Evolutionary conservation across 352 stramenopile genomes (phyloP), one percentile per base, ranked within the genome.

Genomic region (Globisporangium ultimum): DNA sequence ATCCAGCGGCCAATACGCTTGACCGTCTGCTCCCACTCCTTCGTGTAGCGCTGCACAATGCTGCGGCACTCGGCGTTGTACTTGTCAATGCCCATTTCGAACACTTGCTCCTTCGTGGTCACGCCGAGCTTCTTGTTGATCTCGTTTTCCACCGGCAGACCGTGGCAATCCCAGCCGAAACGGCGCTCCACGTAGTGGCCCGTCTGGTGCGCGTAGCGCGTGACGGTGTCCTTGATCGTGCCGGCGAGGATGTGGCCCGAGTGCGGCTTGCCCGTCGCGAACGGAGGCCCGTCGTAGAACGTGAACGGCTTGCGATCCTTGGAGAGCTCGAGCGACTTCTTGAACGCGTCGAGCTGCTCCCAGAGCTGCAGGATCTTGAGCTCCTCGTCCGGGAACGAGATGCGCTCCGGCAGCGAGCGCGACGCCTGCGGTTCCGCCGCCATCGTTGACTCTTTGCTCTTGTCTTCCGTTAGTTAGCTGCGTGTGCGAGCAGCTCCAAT

Each of bases 211-310:
- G 98, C 98, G 67, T 98, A 99, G 12, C 98, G 93, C n/a, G 98
- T 99, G 36, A 99, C 97, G 20, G 96, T 98, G 76, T 99, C 98
- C 78, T 99, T 99, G 78, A 99, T 99, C 46, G 98, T 99, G 41
- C 98, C 97, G 21, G 97, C 97, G 38, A 99, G 76, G 66, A 99
- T 97, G 80, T 99, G 96, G 43, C 98, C 98, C 78, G 99, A 98
- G 77, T 99, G 98, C 9, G 98, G 98, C 60, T 99, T 74, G 2
- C 88, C 97, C 32, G 97, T 99, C 28, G 98, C 98, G 80, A 99
- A 99, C 14, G 98, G 98, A 47, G 98, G 98, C 1, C 98, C 98
- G 74, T 99, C 98, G 80, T 99, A 99, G 68, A 99, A 99, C 5
- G 97, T 99, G 78, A 97, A 99, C 21, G 95, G 91, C n/a, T 92